Evolutionary conservation across 768 basidiomycete species (phyloP), one percentile per base, ranked within the genome.

Genomic region (Boletus pseudo-olivaceus): DNA sequence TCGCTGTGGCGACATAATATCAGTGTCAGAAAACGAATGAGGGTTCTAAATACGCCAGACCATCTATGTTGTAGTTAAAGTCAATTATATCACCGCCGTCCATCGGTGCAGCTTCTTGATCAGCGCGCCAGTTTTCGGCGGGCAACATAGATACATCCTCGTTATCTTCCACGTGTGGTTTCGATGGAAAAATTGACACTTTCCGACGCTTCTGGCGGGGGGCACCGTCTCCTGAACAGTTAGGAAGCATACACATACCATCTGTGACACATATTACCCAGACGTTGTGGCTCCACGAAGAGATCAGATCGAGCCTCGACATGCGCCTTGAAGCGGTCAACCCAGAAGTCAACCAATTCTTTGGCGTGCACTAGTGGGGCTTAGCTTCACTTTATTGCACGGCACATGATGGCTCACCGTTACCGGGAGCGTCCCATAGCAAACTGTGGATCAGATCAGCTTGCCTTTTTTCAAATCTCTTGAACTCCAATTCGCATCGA

Each of bases 261-360:
- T 34, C 10, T 4, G 32, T 23, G 38, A 46, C 10, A 58, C 42
- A 38, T 9, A 29, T 56, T 65, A 62, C 65, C 64, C 17, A 17
- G 41, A 19, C 23, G 5, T 33, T 49, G 54, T 39, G 50, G 45
- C 14, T 49, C 58, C 29, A 50, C 17, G 15, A 47, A 41, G 47
- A 61, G 58, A 26, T 46, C 78, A 1, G 80, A 78, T 49, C 81
- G 79, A 23, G 86, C 78, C 63, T 87, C 82, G 3, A 90, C 79
- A 61, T 87, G 87, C 1, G 84, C 74, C 61, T 80, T 87, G 70
- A 88, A 84, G 61, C 80, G 85, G 51, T 82, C 78, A 54, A 81
- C 73, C 90, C 90, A 93, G 61, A 92, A 90, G 52, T 85, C 79
- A 0, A 82, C 75, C 40, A 93, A 68, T n/a, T 76, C 77, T 46